Conservation (phyloP, 148 eudicot genomes). For the Rhododendron mucronatum region DNA sequence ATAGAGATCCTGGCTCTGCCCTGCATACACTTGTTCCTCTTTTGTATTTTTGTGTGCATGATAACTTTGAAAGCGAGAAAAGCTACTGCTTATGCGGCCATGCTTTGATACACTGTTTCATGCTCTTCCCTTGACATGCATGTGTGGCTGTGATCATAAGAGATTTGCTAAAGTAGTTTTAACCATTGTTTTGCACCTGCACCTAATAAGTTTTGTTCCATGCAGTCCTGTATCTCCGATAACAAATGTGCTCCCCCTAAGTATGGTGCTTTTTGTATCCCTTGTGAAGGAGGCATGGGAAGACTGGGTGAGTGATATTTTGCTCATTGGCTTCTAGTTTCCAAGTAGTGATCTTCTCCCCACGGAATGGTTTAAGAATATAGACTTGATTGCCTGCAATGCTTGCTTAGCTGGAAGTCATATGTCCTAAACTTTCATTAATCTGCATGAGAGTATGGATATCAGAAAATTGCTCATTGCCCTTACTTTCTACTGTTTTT, state of each 20-base stretch:
- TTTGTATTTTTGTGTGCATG: neutral
- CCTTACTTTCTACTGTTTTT: neutral
- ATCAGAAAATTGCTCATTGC: neutral
- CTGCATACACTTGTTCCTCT: neutral
- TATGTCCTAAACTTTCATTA: neutral
- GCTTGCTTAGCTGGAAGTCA: neutral
- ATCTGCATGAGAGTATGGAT: neutral
- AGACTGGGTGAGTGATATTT: constrained; percentile 76
- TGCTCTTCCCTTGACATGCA: neutral
- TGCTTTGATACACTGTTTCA: neutral
- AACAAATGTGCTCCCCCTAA: constrained; percentile 87
- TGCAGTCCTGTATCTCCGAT: constrained; percentile 97
- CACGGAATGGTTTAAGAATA: neutral
- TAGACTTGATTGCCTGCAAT: neutral
- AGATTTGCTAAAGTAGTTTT: neutral
- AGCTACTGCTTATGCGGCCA: neutral
- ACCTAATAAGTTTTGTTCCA: constrained; percentile 26
- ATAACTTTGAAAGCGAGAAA: neutral
- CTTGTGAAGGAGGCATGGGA: constrained; percentile 98
- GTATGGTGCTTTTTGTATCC: constrained; percentile 83
- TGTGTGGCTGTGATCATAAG: neutral
- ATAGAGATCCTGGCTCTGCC: neutral
- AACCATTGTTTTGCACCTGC: neutral
- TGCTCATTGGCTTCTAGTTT: neutral
- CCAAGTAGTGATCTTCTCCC: constrained; percentile 1